Evolutionary conservation across 805 yeast genomes (phyloP), one percentile per base, ranked within the genome.

Genomic region (Nakazawaea laoshanensis): DNA sequence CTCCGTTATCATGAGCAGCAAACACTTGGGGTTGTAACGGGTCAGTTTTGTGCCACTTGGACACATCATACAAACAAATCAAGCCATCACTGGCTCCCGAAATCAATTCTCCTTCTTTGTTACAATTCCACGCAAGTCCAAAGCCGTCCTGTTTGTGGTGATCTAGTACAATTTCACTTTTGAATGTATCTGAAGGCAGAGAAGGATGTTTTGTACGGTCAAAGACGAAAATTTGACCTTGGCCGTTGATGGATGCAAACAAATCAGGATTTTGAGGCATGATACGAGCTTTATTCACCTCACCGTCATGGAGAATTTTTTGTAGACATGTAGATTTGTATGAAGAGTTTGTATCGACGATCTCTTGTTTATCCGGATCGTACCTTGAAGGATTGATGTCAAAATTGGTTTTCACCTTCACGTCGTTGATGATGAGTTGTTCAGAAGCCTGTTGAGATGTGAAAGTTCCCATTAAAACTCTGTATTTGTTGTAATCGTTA

Each of bases 261-360:
- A 88, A 48, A 47, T 87, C 92, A 2, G 92, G 92, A 46, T 88
- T 88, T 43, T 81, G 89, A 0, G 95, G 94, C 76, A 83, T 72
- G 46, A 70, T 73, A 23, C 79, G 63, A 0, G 82, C 77, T 40
- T 72, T 69, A 49, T 85, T 84, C 36, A 87, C 77, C 42, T 80
- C 92, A 2, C 84, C 87, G 1, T 59, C 52, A 43, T 77, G 86
- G 21, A 70, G 63, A n/a, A 83, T 75, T 28, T 68, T 66, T 53
- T 83, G 94, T 4, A 64, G 40, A 20, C 65, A 50, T 26, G 52
- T 51, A 13, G 70, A 50, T 33, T 65, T 56, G 10, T 54, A 42
- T 41, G 53, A 33, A 2, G 63, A 59, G 6, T 54, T 42, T 41
- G 56, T 64, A 12, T 40, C 27, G 13, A 37, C 28, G 20, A 59